A percentile compares a stretch with the other conserved stretches of the same genome.
Conservation (phyloP, 345 rosid genomes). For the Capsella bursapastoris region DNA sequence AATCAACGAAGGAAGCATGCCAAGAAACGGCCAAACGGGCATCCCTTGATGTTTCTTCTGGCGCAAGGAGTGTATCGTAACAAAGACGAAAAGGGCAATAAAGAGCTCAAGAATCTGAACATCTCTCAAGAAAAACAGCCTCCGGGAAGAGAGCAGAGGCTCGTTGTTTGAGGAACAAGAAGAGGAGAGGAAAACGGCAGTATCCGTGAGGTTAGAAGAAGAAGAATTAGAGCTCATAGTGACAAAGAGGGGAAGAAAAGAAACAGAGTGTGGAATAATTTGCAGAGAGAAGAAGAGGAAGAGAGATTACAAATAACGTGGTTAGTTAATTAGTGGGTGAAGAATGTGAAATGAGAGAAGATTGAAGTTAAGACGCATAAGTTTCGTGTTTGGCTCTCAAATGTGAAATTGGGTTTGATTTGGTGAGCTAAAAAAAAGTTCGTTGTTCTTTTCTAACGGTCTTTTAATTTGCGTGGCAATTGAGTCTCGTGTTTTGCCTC, state of each 20-base stretch:
- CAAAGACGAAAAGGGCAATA: conserved; percentile 58
- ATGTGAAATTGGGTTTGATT: conserved; percentile 53
- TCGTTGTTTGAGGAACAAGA: background rate
- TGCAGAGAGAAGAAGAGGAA: conserved; percentile 33
- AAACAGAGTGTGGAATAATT: conserved; percentile 2
- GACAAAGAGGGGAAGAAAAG: background rate
- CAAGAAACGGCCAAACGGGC: conserved; percentile 78
- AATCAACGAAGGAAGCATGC: conserved; percentile 80
- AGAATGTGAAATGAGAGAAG: conserved; percentile 44
- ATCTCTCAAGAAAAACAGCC: conserved; percentile 46
- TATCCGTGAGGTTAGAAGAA: conserved; percentile 8
- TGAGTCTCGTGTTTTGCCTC: conserved; percentile 2
- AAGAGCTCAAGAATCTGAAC: conserved; percentile 62
- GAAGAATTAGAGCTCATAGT: conserved; percentile 17
- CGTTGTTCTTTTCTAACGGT: conserved; percentile 18
- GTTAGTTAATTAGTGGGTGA: conserved; percentile 34
- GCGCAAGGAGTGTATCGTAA: conserved; percentile 51
- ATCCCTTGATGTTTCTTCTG: conserved; percentile 62
- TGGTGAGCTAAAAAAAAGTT: conserved; percentile 70
- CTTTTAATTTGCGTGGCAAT: background rate
- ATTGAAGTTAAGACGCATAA: conserved; percentile 45
- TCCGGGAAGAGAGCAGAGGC: background rate
- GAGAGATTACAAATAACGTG: conserved; percentile 38
- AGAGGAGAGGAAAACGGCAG: background rate
- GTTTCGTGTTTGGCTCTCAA: conserved; percentile 51